Conservation (phyloP, 345 rosid genomes). For the Melaleuca quinquenervia region DNA sequence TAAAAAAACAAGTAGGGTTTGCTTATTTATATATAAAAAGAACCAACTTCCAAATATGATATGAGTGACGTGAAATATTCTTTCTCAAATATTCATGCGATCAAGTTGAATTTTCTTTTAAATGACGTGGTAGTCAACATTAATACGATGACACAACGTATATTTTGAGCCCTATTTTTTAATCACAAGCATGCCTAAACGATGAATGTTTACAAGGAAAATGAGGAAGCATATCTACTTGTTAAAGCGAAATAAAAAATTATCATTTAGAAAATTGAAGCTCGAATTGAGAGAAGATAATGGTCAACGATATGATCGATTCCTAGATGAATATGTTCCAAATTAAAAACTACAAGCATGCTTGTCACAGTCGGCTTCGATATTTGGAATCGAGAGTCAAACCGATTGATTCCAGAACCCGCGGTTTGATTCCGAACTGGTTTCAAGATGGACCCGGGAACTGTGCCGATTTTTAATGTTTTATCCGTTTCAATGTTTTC, state of each 20-base stretch:
- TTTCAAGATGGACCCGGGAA: neutral
- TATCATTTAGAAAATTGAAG: neutral
- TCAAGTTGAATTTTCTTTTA: neutral
- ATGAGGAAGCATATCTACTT: too few relatives aligned
- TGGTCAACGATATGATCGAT: neutral
- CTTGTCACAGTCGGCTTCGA: fast-evolving
- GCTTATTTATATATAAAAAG: neutral
- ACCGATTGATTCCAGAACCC: neutral
- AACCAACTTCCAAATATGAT: neutral
- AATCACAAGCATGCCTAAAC: neutral
- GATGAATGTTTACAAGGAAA: neutral
- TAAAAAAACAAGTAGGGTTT: neutral
- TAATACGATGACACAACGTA: neutral
- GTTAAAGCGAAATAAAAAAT: neutral
- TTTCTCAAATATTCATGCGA: neutral
- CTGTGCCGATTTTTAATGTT: neutral
- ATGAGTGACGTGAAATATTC: neutral
- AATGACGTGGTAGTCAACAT: neutral
- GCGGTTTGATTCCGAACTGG: neutral
- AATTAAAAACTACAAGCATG: neutral
- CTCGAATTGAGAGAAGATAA: neutral
- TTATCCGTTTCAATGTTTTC: neutral
- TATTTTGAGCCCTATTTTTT: neutral
- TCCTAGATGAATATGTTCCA: neutral
- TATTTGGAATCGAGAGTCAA: neutral